A percentile compares a stretch with the other conserved stretches of the same genome.
phyloP scores from a whole-genome alignment of 345 rosid genomes.

The Nephelium lappaceum region DNA sequence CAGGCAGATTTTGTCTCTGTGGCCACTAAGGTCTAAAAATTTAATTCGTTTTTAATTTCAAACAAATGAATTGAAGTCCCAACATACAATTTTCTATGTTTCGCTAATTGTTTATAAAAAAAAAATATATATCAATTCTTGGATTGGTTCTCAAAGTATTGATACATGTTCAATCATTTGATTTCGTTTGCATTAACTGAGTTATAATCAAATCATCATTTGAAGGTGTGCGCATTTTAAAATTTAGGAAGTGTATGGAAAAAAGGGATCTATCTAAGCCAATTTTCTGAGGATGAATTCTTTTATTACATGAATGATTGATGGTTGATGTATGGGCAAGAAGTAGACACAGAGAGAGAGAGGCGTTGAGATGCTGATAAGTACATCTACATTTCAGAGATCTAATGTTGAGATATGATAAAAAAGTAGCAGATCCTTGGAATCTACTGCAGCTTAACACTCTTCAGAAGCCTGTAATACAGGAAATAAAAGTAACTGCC shows the following conservation, averaged over 20 bases:
- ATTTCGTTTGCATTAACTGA: no score
- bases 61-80: no score
- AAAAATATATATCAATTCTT: no score
- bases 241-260: not conserved
- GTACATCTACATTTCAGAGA: not conserved
- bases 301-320: constrained; percentile 11
- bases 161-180: no score
- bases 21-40: no score
- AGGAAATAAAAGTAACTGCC: not conserved
- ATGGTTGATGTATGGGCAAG: not conserved
- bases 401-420: not conserved
- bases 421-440: not conserved
- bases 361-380: not conserved
- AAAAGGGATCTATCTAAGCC: not conserved
- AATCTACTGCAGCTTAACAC: constrained; percentile 31
- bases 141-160: no score
- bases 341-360: not conserved
- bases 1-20: no score
- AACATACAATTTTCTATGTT: no score
- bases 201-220: no score
- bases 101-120: no score
- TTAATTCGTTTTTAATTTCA: no score
- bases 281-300: not conserved
- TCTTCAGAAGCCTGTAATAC: constrained; percentile 24
- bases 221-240: no score